Percentiles rank a stretch among this genome's conserved stretches.
These are phyloP conservation scores for Micractinium sp. DNA, from an alignment of 139 green algal genomes.

Conservation along the genomic window DNA sequence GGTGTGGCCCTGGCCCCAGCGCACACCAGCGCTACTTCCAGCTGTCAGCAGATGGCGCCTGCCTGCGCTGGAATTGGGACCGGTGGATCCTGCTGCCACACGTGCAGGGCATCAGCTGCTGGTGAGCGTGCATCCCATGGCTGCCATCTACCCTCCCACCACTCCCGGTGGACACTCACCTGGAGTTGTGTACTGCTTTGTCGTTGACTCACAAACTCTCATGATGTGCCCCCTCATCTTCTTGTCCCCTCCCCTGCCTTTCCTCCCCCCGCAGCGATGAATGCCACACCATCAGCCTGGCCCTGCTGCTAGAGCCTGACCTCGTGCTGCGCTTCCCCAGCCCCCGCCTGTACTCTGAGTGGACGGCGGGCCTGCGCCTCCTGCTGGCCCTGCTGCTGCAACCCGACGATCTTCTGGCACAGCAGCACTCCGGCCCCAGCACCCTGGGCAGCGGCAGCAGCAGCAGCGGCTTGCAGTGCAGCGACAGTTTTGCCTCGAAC, in stretches of 20 bases:
- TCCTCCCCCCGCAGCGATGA: constrained; percentile 16
- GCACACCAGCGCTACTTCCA: constrained; percentile 15
- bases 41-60: not conserved
- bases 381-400: constrained; percentile 50
- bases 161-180: not conserved
- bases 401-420: constrained; percentile 31
- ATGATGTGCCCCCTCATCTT: too few relatives aligned
- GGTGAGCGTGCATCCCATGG: constrained; percentile 7
- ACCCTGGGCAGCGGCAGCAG: not conserved
- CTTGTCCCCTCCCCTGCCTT: not conserved
- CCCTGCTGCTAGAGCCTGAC: constrained; percentile 55
- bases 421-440: not conserved
- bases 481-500: not conserved
- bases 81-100: constrained; percentile 12
- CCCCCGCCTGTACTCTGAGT: constrained; percentile 21
- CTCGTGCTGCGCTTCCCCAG: constrained; percentile 47
- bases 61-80: constrained; percentile 20
- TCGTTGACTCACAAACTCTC: too few relatives aligned
- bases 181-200: too few relatives aligned
- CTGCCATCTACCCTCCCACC: too few relatives aligned
- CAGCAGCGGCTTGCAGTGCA: not conserved
- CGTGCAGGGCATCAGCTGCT: not conserved
- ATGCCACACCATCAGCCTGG: constrained; percentile 46
- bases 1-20: not conserved
- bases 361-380: constrained; percentile 42